Evolutionary conservation across 768 basidiomycete genomes (phyloP), one percentile per base, ranked within the genome.

Genomic region (Tylopilus rubrobrunneus): DNA sequence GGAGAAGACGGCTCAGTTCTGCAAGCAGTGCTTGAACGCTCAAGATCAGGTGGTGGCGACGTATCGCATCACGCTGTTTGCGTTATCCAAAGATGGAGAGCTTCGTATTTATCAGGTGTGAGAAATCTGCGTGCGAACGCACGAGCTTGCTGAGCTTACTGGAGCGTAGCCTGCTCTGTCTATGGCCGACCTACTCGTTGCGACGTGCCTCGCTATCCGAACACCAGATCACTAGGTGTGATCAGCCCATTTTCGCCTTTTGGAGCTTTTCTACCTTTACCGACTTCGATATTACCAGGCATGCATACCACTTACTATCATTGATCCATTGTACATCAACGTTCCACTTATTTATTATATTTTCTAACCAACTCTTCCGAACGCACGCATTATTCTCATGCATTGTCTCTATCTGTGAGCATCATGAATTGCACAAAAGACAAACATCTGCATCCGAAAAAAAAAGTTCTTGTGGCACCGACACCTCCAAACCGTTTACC

Each of bases 201-300:
- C 69, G n/a, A 70, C 70, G 17, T 64, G 60, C 45, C 62, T 71
- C 23, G 68, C 66, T 4, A 58, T 71, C 53, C 66, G 70, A 17
- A 70, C 52, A 9, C 66, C 70, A 1, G 64, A 62, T 52, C 55
- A 71, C 50, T 70, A 57, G 55, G 39, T 50, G 31, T 12, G 25
- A 7, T 9, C 29, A 1, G 6, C 29, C 42, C 15, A n/a, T 17
- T 11, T 3, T 2, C 3, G 10, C 17, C 15, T 34, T 43, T 40
- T 27, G 11, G 17, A 27, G 21, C n/a, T 27, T 41, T 49, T 29
- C 14, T 25, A 25, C 25, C 25, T 41, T 23, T 12, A 6, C 37
- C 17, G 17, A 37, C 37, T n/a, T 31, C 39, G 34, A 17, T 14
- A 33, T 49, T 15, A 21, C 21, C 23, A 19, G 21, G 40, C 21